A percentile compares a stretch with the other conserved stretches of the same genome.
phyloP scores from a whole-genome alignment of 1,139 yeast species.

The Hanseniaspora sp. region DNA sequence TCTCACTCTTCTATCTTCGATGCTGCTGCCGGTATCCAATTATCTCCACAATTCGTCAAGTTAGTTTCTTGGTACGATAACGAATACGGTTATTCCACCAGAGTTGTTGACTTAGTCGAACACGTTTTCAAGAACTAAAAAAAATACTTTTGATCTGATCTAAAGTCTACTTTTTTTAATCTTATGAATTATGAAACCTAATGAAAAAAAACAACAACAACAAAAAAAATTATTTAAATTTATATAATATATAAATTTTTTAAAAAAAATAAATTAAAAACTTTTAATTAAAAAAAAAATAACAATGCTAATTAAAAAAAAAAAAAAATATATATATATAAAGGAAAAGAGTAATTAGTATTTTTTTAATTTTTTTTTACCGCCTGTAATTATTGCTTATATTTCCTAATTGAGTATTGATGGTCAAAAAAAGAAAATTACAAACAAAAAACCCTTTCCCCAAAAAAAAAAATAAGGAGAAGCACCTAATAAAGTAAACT shows the following conservation, averaged over 20 bases:
- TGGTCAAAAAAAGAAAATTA: no score
- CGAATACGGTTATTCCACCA: slow-evolving; percentile 82
- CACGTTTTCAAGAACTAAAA: slow-evolving; percentile 45
- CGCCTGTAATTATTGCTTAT: no score
- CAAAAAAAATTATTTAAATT: not conserved
- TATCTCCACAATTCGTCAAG: slow-evolving; percentile 77
- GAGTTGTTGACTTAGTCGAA: slow-evolving; percentile 78
- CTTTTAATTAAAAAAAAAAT: not conserved
- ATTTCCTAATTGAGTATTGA: no score
- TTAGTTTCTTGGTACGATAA: slow-evolving; percentile 82
- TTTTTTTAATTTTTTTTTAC: no score
- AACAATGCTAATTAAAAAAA: no score
- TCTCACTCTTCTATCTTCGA: slow-evolving; percentile 70
- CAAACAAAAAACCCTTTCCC: no score
- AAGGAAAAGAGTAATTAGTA: no score
- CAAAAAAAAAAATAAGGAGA: no score
- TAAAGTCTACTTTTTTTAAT: not conserved
- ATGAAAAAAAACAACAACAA: slow-evolving; percentile 2
- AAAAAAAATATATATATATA: not conserved
- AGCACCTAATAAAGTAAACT: no score
- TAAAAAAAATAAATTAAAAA: not conserved
- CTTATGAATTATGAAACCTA: slow-evolving; percentile 13
- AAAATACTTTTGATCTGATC: not conserved
- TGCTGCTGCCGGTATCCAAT: slow-evolving; percentile 74
- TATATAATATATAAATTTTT: slow-evolving; percentile 2